phyloP scores from a whole-genome alignment of 2,329 filamentous ascomycete genomes.

The Penicillium sp. region DNA sequence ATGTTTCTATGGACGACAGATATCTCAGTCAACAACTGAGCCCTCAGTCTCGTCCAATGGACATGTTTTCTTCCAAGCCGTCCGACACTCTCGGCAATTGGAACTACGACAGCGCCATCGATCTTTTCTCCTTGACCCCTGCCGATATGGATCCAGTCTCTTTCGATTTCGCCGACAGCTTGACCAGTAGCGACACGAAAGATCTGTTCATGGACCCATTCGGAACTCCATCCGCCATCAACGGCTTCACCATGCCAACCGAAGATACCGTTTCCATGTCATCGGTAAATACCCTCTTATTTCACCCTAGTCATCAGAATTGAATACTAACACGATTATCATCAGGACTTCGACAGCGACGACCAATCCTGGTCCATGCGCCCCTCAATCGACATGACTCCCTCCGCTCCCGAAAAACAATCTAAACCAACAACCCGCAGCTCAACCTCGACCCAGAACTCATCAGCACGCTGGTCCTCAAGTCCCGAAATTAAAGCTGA shows the following conservation, averaged over 20 bases:
- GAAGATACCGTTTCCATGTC: constrained; percentile 33
- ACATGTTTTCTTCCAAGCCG: constrained; percentile 22
- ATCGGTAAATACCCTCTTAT: constrained; percentile 15
- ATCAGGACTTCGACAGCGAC: constrained; percentile 36
- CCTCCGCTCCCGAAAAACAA: constrained; percentile 1
- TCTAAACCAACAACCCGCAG: constrained; percentile 8
- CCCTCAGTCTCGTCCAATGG: constrained; percentile 21
- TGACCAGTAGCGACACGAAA: constrained; percentile 30
- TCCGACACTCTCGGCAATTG: constrained; percentile 38
- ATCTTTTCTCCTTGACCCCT: constrained; percentile 34
- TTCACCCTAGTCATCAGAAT: neutral
- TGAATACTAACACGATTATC: neutral
- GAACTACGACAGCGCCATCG: constrained; percentile 36
- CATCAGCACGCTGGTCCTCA: constrained; percentile 27
- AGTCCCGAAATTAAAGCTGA: constrained; percentile 30
- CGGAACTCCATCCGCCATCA: constrained; percentile 29
- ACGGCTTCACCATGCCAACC: constrained; percentile 32
- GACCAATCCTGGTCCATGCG: constrained; percentile 33
- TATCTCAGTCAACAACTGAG: constrained; percentile 23
- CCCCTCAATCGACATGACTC: constrained; percentile 18
- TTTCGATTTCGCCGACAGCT: constrained; percentile 31
- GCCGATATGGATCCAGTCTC: constrained; percentile 31
- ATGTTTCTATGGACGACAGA: constrained; percentile 16
- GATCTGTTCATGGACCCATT: constrained; percentile 33
- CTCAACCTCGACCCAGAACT: constrained; percentile 8